Evolutionary conservation across 768 basidiomycete species (phyloP).

Genomic region (Lactarius sp.): DNA sequence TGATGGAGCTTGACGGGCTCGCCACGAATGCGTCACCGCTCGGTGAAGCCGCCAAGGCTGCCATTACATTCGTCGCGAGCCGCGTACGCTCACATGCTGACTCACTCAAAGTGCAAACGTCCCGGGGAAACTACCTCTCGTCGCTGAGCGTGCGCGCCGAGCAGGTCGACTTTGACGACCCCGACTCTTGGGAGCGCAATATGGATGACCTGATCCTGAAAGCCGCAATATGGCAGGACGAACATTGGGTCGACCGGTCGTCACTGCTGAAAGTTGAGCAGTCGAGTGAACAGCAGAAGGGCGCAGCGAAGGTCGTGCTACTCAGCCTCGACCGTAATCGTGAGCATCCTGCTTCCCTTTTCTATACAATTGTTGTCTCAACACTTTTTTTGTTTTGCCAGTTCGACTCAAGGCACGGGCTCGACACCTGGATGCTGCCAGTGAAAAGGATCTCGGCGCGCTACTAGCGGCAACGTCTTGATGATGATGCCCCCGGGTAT

Average conservation of each 20-base stretch:
- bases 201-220: conserved; percentile 96
- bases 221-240: conserved; percentile 88
- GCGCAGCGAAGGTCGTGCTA: conserved; percentile 77
- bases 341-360: conserved; percentile 38
- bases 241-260: conserved; percentile 87
- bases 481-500: conserved; percentile 7
- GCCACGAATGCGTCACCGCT: conserved; percentile 56
- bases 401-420: conserved; percentile 90
- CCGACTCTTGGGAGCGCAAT: conserved; percentile 52
- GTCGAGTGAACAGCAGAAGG: conserved; percentile 35
- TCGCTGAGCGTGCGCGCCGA: conserved; percentile 81
- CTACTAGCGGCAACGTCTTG: conserved; percentile 46
- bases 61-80: conserved; percentile 69
- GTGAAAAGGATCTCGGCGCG: conserved; percentile 77
- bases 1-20: conserved; percentile 97
- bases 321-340: conserved; percentile 90
- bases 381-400: conserved; percentile 29
- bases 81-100: conserved; percentile 68
- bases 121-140: conserved; percentile 87
- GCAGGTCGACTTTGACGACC: conserved; percentile 62
- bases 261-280: conserved; percentile 47
- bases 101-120: conserved; percentile 91
- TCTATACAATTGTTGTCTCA: not conserved
- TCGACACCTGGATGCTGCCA: conserved; percentile 77
- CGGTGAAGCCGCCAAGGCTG: conserved; percentile 66